phyloP scores from a whole-genome alignment of 2,329 filamentous ascomycete genomes.

The Aspergillus latus region DNA sequence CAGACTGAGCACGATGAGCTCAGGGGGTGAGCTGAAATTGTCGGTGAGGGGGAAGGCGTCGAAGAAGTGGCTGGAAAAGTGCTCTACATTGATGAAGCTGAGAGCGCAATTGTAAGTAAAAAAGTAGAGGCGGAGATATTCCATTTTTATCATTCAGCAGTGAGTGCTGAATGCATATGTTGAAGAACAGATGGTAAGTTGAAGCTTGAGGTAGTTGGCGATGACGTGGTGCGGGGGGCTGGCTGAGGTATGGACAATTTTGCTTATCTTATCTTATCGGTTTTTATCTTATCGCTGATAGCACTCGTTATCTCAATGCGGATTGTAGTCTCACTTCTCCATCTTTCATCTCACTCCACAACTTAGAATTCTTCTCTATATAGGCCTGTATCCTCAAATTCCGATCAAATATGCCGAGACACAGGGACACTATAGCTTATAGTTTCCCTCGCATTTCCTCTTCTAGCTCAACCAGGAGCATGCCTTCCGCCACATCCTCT shows the following conservation, averaged over 20 bases:
- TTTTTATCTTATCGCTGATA: not conserved
- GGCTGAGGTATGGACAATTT: no score
- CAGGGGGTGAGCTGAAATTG: constrained; percentile 58
- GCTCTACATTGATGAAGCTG: constrained; percentile 64
- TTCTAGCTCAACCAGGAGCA: constrained; percentile 52
- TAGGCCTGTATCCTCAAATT: no score
- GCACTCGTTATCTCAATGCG: not conserved
- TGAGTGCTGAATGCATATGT: not conserved
- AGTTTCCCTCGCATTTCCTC: constrained; percentile 30
- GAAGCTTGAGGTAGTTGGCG: not conserved
- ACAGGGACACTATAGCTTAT: no score
- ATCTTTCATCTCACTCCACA: no score
- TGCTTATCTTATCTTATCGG: not conserved
- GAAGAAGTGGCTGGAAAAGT: constrained; percentile 71
- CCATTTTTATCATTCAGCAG: constrained; percentile 30
- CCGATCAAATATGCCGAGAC: no score
- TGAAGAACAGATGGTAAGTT: not conserved
- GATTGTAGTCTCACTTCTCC: not conserved
- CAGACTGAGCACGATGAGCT: constrained; percentile 67
- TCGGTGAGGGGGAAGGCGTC: constrained; percentile 50
- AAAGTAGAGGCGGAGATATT: constrained; percentile 69
- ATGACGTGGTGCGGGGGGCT: not conserved
- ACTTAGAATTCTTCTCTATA: no score
- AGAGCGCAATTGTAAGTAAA: constrained; percentile 90
- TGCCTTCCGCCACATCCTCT: constrained; percentile 56